These are phyloP conservation scores for Acer campestre DNA, from an alignment of 345 rosid species.

Conservation along the genomic window DNA sequence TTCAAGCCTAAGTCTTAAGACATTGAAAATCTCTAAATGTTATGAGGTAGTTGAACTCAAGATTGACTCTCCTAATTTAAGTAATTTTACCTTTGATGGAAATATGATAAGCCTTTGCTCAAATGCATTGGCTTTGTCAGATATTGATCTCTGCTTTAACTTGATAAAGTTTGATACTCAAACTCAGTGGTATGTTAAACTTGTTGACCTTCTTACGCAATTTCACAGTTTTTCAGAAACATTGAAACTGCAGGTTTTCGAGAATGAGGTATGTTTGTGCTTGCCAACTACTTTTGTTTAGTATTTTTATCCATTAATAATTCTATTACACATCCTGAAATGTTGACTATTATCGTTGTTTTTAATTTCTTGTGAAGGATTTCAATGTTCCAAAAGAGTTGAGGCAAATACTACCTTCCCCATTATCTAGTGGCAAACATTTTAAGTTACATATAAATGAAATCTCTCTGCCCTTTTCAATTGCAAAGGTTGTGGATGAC, in stretches of 20 bases:
- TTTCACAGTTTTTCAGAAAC: too few relatives aligned
- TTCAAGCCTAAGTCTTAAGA: not conserved
- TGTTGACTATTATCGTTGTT: too few relatives aligned
- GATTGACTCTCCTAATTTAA: not conserved
- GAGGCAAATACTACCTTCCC: not conserved
- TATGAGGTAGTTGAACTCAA: not conserved
- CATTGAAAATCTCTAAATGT: not conserved
- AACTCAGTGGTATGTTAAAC: too few relatives aligned
- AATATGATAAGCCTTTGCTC: not conserved
- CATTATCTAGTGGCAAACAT: not conserved
- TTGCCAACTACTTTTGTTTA: too few relatives aligned
- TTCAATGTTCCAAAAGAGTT: not conserved
- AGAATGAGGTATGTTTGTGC: too few relatives aligned
- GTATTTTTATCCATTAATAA: too few relatives aligned
- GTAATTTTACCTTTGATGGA: not conserved
- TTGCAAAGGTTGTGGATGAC: too few relatives aligned
- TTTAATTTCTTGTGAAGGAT: not conserved
- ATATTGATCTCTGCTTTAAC: not conserved
- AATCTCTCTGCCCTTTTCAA: not conserved
- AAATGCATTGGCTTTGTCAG: not conserved
- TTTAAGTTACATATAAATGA: not conserved
- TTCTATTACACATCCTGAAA: too few relatives aligned
- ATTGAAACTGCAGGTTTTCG: too few relatives aligned
- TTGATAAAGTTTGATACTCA: not conserved
- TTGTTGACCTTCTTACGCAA: too few relatives aligned